phyloP scores from a whole-genome alignment of 192 early-diverging fungal genomes.

The Coemansia sp. region DNA sequence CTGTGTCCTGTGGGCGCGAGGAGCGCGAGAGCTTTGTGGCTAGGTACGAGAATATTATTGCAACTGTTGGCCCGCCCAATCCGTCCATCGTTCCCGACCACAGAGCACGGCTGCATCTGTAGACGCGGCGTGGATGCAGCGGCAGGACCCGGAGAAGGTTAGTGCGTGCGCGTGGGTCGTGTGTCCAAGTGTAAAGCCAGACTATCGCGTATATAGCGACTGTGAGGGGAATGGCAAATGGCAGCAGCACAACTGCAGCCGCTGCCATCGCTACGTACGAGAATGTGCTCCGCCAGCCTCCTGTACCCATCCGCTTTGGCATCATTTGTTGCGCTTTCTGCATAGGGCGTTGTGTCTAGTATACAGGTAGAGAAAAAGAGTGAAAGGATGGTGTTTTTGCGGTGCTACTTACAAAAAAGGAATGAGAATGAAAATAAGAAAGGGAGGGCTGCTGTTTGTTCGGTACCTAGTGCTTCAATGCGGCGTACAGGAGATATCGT shows the following conservation, averaged over 20 bases:
- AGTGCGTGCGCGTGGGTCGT: conserved; percentile 47
- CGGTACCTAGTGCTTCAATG: not conserved
- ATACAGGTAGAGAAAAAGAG: not conserved
- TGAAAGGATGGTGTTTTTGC: not conserved
- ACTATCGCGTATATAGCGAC: conserved; percentile 31
- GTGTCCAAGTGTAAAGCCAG: conserved; percentile 54
- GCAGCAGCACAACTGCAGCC: conserved; percentile 28
- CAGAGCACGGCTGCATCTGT: conserved; percentile 45
- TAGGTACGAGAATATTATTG: conserved; percentile 43
- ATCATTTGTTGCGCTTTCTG: conserved; percentile 5
- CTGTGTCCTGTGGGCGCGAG: conserved; percentile 44
- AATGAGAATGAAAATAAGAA: not conserved
- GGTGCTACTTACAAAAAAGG: not conserved
- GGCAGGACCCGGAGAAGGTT: conserved; percentile 37
- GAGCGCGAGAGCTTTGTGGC: conserved; percentile 45
- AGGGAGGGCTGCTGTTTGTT: not conserved
- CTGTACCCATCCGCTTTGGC: conserved; percentile 9
- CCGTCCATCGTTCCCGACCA: conserved; percentile 55
- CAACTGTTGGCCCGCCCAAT: conserved; percentile 46
- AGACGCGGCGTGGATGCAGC: conserved; percentile 42
- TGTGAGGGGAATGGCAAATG: conserved; percentile 39
- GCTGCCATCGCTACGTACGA: conserved; percentile 16
- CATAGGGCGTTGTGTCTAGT: not conserved
- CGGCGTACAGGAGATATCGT: not conserved
- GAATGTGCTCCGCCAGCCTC: conserved; percentile 23